These are phyloP conservation scores for Fagopyrum homotropicum DNA, from an alignment of 148 eudicot genomes.

Conservation along the genomic window DNA sequence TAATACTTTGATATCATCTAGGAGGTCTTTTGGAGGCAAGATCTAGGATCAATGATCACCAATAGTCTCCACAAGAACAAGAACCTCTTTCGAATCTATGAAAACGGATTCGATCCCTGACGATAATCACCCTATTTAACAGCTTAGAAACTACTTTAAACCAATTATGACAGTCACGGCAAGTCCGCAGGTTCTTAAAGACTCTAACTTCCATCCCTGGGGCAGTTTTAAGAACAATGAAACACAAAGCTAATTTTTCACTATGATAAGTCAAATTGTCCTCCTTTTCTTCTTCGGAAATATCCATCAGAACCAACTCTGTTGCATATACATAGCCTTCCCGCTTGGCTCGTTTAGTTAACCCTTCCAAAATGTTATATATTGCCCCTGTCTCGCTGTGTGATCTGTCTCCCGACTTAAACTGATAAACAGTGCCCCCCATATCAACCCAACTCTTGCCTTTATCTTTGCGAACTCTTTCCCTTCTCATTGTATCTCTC, in stretches of 20 bases:
- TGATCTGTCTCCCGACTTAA: conserved; percentile 44
- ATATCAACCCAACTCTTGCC: conserved; percentile 73
- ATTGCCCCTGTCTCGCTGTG: conserved; percentile 41
- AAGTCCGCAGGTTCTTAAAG: conserved; percentile 55
- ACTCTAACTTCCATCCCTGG: conserved; percentile 48
- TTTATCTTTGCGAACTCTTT: conserved; percentile 33
- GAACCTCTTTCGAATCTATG: conserved; percentile 53
- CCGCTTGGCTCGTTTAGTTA: conserved; percentile 35
- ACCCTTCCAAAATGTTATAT: conserved; percentile 36
- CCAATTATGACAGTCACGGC: conserved; percentile 64
- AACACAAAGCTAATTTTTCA: conserved; percentile 60
- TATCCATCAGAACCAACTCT: conserved; percentile 66
- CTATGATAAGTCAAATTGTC: conserved; percentile 60
- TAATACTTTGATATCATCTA: no score
- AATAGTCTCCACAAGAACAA: conserved; percentile 67
- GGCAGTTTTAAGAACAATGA: conserved; percentile 47
- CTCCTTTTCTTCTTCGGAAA: conserved; percentile 72
- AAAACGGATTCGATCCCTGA: conserved; percentile 66
- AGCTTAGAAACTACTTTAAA: conserved; percentile 48
- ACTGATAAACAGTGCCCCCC: conserved; percentile 43
- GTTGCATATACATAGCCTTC: conserved; percentile 41
- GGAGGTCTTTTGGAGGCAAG: not conserved
- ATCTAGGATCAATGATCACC: conserved; percentile 24
- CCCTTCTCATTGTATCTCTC: conserved; percentile 34
- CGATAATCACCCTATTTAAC: conserved; percentile 50